These are phyloP conservation scores for Fusarium buxicola DNA, from an alignment of 2,329 filamentous ascomycete species.

Conservation along the genomic window DNA sequence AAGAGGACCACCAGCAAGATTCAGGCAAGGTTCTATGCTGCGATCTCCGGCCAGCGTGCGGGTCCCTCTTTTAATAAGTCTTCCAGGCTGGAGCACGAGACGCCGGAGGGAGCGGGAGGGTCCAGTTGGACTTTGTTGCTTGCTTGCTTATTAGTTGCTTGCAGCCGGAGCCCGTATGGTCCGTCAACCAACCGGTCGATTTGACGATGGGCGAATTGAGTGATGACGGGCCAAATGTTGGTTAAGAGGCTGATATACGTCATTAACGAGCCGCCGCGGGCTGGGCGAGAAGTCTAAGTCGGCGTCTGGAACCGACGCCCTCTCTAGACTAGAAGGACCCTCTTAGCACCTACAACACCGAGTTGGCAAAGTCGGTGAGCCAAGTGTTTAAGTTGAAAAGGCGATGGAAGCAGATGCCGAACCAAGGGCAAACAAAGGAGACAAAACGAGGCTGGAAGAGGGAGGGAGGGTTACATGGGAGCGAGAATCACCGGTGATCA, in stretches of 20 bases:
- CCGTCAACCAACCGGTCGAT: slow-evolving; percentile 10
- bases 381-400: slow-evolving; percentile 14
- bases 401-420: slow-evolving; percentile 9
- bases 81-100: slow-evolving; percentile 15
- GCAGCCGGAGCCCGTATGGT: slow-evolving; percentile 16
- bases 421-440: slow-evolving; percentile 24
- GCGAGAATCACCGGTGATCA: slow-evolving; percentile 22
- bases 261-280: slow-evolving; percentile 35
- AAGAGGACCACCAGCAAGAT: slow-evolving; percentile 40
- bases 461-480: slow-evolving; percentile 18
- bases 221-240: slow-evolving; percentile 36
- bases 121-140: slow-evolving; percentile 11
- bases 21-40: slow-evolving; percentile 33
- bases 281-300: slow-evolving; percentile 44
- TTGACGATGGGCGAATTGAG: slow-evolving; percentile 35
- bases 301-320: slow-evolving; percentile 31
- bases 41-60: slow-evolving; percentile 34
- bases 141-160: slow-evolving; percentile 9
- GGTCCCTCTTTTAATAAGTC: slow-evolving; percentile 32
- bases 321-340: slow-evolving; percentile 37
- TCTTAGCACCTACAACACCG: slow-evolving; percentile 26
- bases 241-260: slow-evolving; percentile 39
- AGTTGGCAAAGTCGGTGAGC: slow-evolving; percentile 39
- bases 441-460: slow-evolving; percentile 13
- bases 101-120: slow-evolving; percentile 25